A percentile compares a stretch with the other conserved stretches of the same genome.
Evolutionary conservation across 306 rosid genomes (phyloP).

Genomic region (Bauhinia variegata): DNA sequence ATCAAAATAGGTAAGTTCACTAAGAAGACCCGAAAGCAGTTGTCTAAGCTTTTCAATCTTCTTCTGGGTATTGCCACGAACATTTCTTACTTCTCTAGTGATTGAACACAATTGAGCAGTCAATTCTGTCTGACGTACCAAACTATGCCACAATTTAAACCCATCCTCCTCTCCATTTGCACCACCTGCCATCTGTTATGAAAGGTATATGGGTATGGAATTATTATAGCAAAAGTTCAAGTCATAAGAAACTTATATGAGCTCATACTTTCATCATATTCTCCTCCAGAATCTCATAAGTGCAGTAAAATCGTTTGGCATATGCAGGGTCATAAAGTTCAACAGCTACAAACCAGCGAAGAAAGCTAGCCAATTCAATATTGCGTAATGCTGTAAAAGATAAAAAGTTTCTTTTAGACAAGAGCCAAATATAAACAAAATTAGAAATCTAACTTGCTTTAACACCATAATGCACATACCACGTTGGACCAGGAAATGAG

Average conservation of each 20-base stretch:
- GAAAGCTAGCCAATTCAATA: conserved; percentile 97
- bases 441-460: conserved; percentile 34
- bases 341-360: conserved; percentile 98
- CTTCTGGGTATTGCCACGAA: conserved; percentile 94
- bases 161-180: conserved; percentile 87
- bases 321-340: conserved; percentile 94
- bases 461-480: conserved; percentile 57
- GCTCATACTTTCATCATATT: conserved; percentile 89
- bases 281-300: conserved; percentile 90
- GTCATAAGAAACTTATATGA: conserved; percentile 30
- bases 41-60: conserved; percentile 97
- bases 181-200: conserved; percentile 66
- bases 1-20: conserved; percentile 93
- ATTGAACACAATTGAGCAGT: conserved; percentile 95
- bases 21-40: conserved; percentile 91
- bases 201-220: conserved; percentile 28
- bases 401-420: conserved; percentile 44
- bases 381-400: conserved; percentile 74
- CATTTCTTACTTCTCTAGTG: conserved; percentile 85
- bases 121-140: conserved; percentile 94
- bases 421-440: conserved; percentile 38
- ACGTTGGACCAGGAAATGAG: conserved; percentile 89
- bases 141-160: conserved; percentile 86
- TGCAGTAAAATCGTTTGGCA: conserved; percentile 92
- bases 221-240: not conserved